A percentile compares a stretch with the other conserved stretches of the same genome.
Evolutionary conservation across 1,284 basidiomycete genomes (phyloP).

Genomic region (Porodaedalea pini): DNA sequence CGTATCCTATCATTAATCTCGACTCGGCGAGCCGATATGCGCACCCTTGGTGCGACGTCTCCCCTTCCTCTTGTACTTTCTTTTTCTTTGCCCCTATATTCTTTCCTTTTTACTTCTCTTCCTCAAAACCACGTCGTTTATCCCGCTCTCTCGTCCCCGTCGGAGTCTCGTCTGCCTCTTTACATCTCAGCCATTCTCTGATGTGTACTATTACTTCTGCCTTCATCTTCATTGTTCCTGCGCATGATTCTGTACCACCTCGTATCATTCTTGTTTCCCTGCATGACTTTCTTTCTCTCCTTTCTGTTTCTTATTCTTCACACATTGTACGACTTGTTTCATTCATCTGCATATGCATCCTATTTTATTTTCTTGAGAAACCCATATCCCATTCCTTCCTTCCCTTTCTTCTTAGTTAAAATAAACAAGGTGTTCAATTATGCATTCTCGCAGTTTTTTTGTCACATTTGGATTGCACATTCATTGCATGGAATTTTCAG

Average conservation of each 20-base stretch:
- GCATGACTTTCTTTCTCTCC: neutral
- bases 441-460: neutral
- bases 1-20: neutral
- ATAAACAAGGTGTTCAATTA: neutral
- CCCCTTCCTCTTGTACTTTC: no score
- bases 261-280: neutral
- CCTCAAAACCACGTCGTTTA: no score
- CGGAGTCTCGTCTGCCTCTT: no score
- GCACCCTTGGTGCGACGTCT: neutral
- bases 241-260: neutral
- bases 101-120: no score
- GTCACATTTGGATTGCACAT: no score
- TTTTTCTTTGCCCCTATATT: no score
- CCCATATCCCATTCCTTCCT: neutral
- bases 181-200: no score
- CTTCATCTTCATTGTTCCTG: neutral
- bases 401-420: neutral
- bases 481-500: no score
- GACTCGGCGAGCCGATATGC: neutral
- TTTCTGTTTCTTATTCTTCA: neutral
- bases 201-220: neutral
- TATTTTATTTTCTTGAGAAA: constrained; percentile 3
- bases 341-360: constrained; percentile 1
- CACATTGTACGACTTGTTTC: neutral
- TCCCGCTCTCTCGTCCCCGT: no score